A percentile compares a stretch with the other conserved stretches of the same genome.
Evolutionary conservation across 768 basidiomycete genomes (phyloP).

Genomic region (Rhodotorula paludigena): DNA sequence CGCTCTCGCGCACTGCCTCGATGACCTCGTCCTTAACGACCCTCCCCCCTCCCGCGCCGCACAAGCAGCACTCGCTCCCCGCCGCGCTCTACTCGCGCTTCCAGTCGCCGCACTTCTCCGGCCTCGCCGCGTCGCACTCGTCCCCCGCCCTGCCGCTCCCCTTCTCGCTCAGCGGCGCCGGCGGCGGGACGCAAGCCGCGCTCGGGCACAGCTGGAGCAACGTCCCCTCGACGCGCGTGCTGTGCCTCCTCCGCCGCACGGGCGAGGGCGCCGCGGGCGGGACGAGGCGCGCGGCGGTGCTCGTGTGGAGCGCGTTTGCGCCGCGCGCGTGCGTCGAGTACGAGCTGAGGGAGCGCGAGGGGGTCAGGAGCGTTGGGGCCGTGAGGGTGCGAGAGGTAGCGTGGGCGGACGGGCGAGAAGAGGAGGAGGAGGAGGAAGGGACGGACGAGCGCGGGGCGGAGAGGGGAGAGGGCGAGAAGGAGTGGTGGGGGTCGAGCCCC

Average conservation of each 20-base stretch:
- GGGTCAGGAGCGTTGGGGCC: conserved; percentile 6
- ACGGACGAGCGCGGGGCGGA: background rate
- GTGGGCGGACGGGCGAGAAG: background rate
- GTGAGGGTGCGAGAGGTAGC: background rate
- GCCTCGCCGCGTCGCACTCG: background rate
- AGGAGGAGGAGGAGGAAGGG: background rate
- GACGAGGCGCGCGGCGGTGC: background rate
- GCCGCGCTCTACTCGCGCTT: conserved; percentile 21
- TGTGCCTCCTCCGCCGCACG: conserved; percentile 5
- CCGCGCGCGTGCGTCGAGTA: conserved; percentile 22
- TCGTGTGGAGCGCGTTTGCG: conserved; percentile 29
- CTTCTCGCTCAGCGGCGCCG: background rate
- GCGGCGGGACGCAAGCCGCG: conserved; percentile 11
- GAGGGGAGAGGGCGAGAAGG: background rate
- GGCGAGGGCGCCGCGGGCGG: background rate
- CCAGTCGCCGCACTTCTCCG: conserved; percentile 21
- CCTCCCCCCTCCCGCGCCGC: conserved; percentile 14
- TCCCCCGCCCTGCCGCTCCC: background rate
- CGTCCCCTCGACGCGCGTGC: conserved; percentile 11
- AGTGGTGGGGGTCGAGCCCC: background rate
- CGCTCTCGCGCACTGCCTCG: background rate
- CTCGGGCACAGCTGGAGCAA: conserved; percentile 30
- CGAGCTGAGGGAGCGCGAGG: conserved; percentile 1
- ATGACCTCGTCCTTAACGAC: too few species aligned
- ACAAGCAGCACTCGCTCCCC: conserved; percentile 22